Evolutionary conservation across 2,329 filamentous ascomycete species (phyloP), one percentile per base, ranked within the genome.

Genomic region (Penicillium sp.): DNA sequence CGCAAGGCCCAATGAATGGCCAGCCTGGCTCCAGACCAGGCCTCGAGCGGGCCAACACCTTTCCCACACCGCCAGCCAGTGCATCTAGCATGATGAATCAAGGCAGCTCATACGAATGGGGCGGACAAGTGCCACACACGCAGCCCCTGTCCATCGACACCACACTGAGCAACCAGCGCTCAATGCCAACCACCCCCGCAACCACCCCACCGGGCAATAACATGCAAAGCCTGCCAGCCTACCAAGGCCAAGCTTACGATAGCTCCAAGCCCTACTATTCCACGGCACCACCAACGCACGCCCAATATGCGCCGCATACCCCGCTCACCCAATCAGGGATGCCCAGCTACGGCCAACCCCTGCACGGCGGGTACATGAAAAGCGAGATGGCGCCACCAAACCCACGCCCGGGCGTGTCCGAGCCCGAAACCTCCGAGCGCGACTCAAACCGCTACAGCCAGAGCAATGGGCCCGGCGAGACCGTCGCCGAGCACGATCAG

Each of bases 41-140:
- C 7, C 77, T 96, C 37, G 92, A 97, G 61, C 86, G 93, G 50
- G 88, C 92, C 16, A 89, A 96, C 72, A 96, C 92, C 2, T 97
- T 97, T 75, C 92, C 93, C 4, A 97, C 93, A 4, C 93, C 93
- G 35, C 92, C 93, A 1, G 90, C 92, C 0, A 97, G 90, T 72
- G 89, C 92, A n/a, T 94, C 92, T 0, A 90, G 91, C 74, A 85
- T 95, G 44, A 91, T 86, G 77, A 83, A 83, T 62, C 86, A 89
- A 38, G 89, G 90, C 34, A 82, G 76, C 63, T 88, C 83, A 39
- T 96, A 93, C 72, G 88, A 92, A 70, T 97, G 92, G 90, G 81
- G 84, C 74, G 75, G 77, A 56, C 82, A 83, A 68, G 77, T 82
- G 46, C 85, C 87, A 69, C 80, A 82, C 69, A 78, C 81, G 64